These are phyloP conservation scores for Colletotrichum limetticola DNA, from an alignment of 2,329 filamentous ascomycete genomes.

Conservation along the genomic window DNA sequence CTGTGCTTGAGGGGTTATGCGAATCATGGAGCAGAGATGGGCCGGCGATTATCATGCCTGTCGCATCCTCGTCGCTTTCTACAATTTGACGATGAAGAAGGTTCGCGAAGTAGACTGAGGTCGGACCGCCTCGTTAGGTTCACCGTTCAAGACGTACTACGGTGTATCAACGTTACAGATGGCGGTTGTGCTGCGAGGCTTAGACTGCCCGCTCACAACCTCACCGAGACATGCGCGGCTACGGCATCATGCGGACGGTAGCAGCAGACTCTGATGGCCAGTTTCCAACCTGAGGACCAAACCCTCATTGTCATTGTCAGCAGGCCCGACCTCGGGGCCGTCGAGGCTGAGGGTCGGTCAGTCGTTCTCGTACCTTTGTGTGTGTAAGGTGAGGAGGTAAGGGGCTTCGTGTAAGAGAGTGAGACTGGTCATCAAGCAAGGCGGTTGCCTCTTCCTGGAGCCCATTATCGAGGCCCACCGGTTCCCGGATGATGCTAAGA, in stretches of 20 bases:
- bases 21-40: slow-evolving; percentile 3
- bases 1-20: neutral
- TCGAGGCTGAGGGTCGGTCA: neutral
- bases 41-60: neutral
- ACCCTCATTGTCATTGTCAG: neutral
- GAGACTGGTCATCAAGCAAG: slow-evolving; percentile 19
- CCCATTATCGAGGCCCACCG: neutral
- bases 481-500: neutral
- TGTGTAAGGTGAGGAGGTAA: neutral
- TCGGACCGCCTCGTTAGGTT: neutral
- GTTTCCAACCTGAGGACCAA: neutral
- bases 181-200: neutral
- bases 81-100: neutral
- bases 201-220: neutral
- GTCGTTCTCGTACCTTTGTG: neutral
- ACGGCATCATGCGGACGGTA: neutral
- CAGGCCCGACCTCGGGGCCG: slow-evolving; percentile 26
- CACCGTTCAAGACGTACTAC: neutral
- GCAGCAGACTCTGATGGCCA: slow-evolving; percentile 1
- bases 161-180: neutral
- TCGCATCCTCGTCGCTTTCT: neutral
- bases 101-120: neutral
- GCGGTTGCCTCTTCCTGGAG: slow-evolving; percentile 4
- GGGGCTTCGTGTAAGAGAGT: slow-evolving; percentile 16
- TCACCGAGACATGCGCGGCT: slow-evolving; percentile 11